Conservation (phyloP, 208 protist genomes). For the Crithidia brevicula region DNA sequence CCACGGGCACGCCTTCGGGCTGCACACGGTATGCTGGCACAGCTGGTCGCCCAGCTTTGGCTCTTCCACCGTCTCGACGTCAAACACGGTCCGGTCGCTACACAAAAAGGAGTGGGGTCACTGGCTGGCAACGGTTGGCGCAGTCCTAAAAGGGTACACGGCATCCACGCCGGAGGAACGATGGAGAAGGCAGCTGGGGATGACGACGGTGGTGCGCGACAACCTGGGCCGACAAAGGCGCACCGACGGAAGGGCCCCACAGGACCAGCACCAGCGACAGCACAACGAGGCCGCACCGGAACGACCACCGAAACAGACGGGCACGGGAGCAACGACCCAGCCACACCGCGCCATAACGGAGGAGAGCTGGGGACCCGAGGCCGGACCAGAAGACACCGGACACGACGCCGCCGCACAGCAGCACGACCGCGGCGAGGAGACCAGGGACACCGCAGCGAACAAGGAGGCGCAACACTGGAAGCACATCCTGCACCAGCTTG, state of each 20-base stretch:
- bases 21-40: no score
- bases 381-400: background rate
- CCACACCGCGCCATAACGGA: background rate
- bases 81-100: background rate
- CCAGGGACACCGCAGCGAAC: no score
- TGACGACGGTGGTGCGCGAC: slow-evolving; percentile 22
- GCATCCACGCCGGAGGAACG: slow-evolving; percentile 12
- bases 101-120: slow-evolving; percentile 15
- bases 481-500: slow-evolving; percentile 12
- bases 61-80: no score
- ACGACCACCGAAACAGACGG: background rate
- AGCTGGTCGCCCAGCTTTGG: no score
- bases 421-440: background rate
- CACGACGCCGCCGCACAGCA: background rate
- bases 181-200: background rate
- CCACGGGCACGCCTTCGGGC: no score
- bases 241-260: background rate
- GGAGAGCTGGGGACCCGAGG: background rate
- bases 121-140: slow-evolving; percentile 15
- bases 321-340: background rate
- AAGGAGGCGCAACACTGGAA: background rate
- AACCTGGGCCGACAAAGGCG: background rate
- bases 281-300: background rate
- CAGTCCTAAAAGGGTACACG: slow-evolving; percentile 21
- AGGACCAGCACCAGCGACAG: background rate